These are phyloP conservation scores for Tolypocladium tundrense DNA, from an alignment of 2,329 filamentous ascomycete species.

Conservation along the genomic window DNA sequence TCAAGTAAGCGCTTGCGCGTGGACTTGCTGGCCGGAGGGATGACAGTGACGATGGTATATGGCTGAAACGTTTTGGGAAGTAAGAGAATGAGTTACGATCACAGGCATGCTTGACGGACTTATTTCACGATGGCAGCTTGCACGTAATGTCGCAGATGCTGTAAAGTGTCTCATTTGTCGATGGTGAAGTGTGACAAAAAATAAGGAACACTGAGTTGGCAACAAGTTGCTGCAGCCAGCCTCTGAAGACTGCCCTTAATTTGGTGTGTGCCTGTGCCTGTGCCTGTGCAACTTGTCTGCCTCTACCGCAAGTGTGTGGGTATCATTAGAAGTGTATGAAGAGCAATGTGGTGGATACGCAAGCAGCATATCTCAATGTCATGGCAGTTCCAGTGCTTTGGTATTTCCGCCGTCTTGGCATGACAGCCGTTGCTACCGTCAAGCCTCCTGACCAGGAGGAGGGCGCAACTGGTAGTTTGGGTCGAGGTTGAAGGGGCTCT, in stretches of 20 bases:
- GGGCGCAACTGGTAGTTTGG: conserved; percentile 11
- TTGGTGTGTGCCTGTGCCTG: background rate
- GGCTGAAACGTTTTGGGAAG: conserved; percentile 15
- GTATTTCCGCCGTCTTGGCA: background rate
- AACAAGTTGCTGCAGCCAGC: background rate
- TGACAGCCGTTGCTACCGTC: background rate
- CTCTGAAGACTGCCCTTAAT: no score
- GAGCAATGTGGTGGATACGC: background rate
- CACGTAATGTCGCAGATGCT: background rate
- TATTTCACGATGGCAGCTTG: background rate
- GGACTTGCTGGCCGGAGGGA: conserved; percentile 8
- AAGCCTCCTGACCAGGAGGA: background rate
- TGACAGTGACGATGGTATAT: conserved; percentile 21
- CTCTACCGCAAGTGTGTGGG: background rate
- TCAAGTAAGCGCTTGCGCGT: conserved; percentile 63
- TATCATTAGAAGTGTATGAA: background rate
- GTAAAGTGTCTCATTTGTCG: background rate
- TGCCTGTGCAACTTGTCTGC: background rate
- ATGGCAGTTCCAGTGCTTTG: background rate
- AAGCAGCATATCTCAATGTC: background rate
- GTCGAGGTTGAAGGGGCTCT: conserved; percentile 35
- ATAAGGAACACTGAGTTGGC: background rate
- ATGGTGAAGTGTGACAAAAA: background rate
- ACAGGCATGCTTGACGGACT: conserved; percentile 11
- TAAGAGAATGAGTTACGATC: conserved; percentile 17